Percentiles rank a stretch among this genome's conserved stretches.
These are phyloP conservation scores for Hypoxylon sp. DNA, from an alignment of 2,329 filamentous ascomycete genomes.

Conservation along the genomic window DNA sequence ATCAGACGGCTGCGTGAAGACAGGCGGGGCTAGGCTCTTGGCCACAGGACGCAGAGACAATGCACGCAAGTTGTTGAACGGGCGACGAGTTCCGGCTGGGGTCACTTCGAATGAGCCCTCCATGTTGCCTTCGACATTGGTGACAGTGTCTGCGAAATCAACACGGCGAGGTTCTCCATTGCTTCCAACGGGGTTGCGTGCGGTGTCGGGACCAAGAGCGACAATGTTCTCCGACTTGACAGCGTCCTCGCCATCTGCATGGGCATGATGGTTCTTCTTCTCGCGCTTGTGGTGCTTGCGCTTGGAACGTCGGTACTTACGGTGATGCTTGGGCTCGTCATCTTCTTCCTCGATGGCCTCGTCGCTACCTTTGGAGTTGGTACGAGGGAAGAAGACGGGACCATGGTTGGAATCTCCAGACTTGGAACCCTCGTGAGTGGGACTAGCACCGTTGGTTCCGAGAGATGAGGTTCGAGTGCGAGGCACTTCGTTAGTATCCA, in stretches of 20 bases:
- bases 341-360: slow-evolving; percentile 58
- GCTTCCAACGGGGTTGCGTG: slow-evolving; percentile 19
- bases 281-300: slow-evolving; percentile 50
- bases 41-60: slow-evolving; percentile 70
- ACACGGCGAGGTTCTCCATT: slow-evolving; percentile 62
- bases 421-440: slow-evolving; percentile 49
- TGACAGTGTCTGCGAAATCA: slow-evolving; percentile 59
- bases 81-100: slow-evolving; percentile 48
- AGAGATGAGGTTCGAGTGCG: slow-evolving; percentile 51
- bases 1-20: slow-evolving; percentile 65
- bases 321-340: slow-evolving; percentile 46
- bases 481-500: slow-evolving; percentile 58
- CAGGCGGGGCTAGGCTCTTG: slow-evolving; percentile 74
- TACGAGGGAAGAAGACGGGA: slow-evolving; percentile 47
- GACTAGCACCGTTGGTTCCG: slow-evolving; percentile 49
- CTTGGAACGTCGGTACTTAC: slow-evolving; percentile 40
- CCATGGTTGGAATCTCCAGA: slow-evolving; percentile 52
- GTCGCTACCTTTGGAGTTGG: slow-evolving; percentile 53
- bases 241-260: slow-evolving; percentile 35
- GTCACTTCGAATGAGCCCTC: slow-evolving; percentile 43
- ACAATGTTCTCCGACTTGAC: slow-evolving; percentile 46
- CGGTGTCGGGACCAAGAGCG: slow-evolving; percentile 36
- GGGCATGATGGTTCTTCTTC: slow-evolving; percentile 39
- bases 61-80: slow-evolving; percentile 64
- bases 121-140: slow-evolving; percentile 42